Conservation (phyloP, 192 early-diverging fungal genomes). For the Backusella tarrabulga region DNA sequence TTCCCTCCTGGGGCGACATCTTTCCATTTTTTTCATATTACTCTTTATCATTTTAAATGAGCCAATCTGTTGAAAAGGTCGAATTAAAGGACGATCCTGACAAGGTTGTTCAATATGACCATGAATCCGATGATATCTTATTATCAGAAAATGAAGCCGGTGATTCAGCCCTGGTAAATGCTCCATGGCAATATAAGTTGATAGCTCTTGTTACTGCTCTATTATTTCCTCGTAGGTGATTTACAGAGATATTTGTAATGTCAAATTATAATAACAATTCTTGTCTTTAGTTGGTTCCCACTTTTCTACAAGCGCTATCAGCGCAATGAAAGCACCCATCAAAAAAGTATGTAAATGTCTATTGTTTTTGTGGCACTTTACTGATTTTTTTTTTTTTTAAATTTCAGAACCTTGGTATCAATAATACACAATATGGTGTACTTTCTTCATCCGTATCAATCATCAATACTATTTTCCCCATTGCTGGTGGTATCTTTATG, state of each 20-base stretch:
- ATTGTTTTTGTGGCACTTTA: neutral
- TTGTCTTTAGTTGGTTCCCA: constrained; percentile 61
- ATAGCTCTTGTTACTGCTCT: constrained; percentile 58
- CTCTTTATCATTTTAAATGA: neutral
- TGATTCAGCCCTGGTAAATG: constrained; percentile 23
- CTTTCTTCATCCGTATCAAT: constrained; percentile 60
- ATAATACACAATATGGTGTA: constrained; percentile 61
- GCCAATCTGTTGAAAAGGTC: neutral
- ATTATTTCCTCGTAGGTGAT: constrained; percentile 55
- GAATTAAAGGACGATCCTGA: neutral
- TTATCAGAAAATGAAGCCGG: neutral
- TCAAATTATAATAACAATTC: neutral
- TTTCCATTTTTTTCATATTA: neutral
- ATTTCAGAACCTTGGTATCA: constrained; percentile 49
- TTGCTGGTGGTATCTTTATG: constrained; percentile 57
- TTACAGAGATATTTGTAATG: neutral
- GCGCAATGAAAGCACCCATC: constrained; percentile 69
- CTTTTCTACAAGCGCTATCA: constrained; percentile 65
- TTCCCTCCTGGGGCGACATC: neutral
- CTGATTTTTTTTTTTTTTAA: neutral
- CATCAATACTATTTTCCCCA: constrained; percentile 58
- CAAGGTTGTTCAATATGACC: neutral
- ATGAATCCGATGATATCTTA: neutral
- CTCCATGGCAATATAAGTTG: constrained; percentile 53
- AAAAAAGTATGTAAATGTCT: constrained; percentile 53